These are phyloP conservation scores for Adansonia rubrostipa DNA, from an alignment of 441 rosid species.

Conservation along the genomic window DNA sequence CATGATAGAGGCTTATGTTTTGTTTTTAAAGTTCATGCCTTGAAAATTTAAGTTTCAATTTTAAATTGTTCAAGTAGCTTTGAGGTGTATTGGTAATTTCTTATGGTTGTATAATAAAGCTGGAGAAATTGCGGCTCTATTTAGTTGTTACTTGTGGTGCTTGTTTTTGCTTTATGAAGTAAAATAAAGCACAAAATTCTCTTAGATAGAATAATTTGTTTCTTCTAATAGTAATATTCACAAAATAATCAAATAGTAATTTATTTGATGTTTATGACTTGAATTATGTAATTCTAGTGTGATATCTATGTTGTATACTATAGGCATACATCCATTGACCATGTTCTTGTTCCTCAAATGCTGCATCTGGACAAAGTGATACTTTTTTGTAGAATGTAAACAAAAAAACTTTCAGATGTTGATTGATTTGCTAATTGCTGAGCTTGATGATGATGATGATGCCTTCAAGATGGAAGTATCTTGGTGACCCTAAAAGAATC, in stretches of 20 bases:
- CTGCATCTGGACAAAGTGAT: slow-evolving; percentile 19
- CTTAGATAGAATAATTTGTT: background rate
- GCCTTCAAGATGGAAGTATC: no score
- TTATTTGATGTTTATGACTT: background rate
- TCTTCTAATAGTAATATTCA: background rate
- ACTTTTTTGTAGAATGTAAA: slow-evolving; percentile 58
- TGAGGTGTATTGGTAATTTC: background rate
- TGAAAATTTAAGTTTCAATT: background rate
- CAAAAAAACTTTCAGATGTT: slow-evolving; percentile 73
- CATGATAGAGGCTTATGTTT: background rate
- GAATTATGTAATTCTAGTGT: slow-evolving; percentile 7
- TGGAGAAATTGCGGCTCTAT: background rate
- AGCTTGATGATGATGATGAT: no score
- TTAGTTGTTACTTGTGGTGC: background rate
- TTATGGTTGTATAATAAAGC: background rate
- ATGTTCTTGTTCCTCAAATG: background rate
- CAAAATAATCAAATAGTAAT: background rate
- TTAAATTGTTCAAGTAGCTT: background rate
- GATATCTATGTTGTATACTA: slow-evolving; percentile 3
- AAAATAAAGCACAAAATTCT: background rate
- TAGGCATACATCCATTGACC: slow-evolving; percentile 1
- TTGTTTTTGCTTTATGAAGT: background rate
- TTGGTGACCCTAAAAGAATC: no score
- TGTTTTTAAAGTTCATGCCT: background rate
- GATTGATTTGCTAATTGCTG: slow-evolving; percentile 54